These are phyloP conservation scores for Sphagnum fallax DNA, from an alignment of 228 moss, liverwort and hornwort species.

Conservation along the genomic window DNA sequence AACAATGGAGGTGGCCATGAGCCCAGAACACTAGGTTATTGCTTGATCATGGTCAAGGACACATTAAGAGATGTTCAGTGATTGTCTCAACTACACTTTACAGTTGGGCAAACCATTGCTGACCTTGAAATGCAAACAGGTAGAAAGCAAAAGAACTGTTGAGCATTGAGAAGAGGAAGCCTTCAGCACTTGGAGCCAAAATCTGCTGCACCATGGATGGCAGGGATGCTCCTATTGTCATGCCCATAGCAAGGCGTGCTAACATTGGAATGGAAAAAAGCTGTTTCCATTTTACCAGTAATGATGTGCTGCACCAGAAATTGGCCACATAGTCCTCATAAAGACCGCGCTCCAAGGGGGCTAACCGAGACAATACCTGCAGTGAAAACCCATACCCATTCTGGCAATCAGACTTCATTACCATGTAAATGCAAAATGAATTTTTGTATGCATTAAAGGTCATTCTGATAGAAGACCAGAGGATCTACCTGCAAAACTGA, in stretches of 20 bases:
- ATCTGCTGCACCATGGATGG: slow-evolving; percentile 96
- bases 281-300: slow-evolving; percentile 89
- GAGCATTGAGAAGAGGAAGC: slow-evolving; percentile 83
- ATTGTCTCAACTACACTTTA: not conserved
- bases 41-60: too few relatives aligned
- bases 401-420: too few relatives aligned
- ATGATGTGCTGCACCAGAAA: slow-evolving; percentile 91
- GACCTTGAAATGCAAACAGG: slow-evolving; percentile 95
- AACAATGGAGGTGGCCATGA: too few relatives aligned
- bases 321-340: slow-evolving; percentile 98
- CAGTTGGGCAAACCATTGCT: not conserved
- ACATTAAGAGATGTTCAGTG: not conserved
- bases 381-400: not conserved
- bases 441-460: too few relatives aligned
- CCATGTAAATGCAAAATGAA: too few relatives aligned
- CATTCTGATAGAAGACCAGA: too few relatives aligned
- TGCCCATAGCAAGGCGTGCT: slow-evolving; percentile 63
- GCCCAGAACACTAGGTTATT: too few relatives aligned
- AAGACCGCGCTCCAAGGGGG: slow-evolving; percentile 82
- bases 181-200: slow-evolving; percentile 64
- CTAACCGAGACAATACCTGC: slow-evolving; percentile 73
- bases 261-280: slow-evolving; percentile 57
- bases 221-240: slow-evolving; percentile 69
- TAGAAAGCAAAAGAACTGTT: slow-evolving; percentile 92
- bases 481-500: slow-evolving; percentile 53